Percentiles rank a stretch among this genome's conserved stretches.
These are phyloP conservation scores for Linnemannia zychae DNA, from an alignment of 192 early-diverging fungal genomes.

Conservation along the genomic window DNA sequence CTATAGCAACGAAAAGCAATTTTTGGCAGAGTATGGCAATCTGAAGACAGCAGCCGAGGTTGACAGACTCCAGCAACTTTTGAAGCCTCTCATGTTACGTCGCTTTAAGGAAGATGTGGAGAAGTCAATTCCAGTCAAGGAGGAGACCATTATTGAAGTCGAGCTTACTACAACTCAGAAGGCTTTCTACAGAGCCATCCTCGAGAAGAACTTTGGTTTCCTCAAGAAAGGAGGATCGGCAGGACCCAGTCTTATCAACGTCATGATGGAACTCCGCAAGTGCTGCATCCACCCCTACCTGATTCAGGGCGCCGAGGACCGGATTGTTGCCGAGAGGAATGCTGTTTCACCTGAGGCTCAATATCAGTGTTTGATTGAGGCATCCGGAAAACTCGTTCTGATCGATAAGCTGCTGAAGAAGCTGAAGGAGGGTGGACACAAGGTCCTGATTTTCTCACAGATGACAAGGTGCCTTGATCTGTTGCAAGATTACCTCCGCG, in stretches of 20 bases:
- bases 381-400: constrained; percentile 87
- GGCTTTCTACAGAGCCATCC: constrained; percentile 88
- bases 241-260: constrained; percentile 79
- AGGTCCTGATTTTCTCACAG: constrained; percentile 92
- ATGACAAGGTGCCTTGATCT: constrained; percentile 89
- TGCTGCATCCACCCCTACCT: constrained; percentile 93
- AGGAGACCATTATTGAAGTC: constrained; percentile 94
- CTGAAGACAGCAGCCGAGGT: constrained; percentile 82
- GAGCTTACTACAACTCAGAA: constrained; percentile 89
- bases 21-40: constrained; percentile 79
- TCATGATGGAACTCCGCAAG: constrained; percentile 93
- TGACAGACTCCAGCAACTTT: constrained; percentile 78
- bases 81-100: constrained; percentile 90
- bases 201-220: constrained; percentile 88
- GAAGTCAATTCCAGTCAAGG: constrained; percentile 90
- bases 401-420: constrained; percentile 88
- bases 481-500: constrained; percentile 85
- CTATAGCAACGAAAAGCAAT: constrained; percentile 71
- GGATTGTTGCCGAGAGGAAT: constrained; percentile 77
- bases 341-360: constrained; percentile 71
- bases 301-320: constrained; percentile 85
- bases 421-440: constrained; percentile 82
- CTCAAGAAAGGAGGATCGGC: constrained; percentile 79
- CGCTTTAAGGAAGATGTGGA: constrained; percentile 94
- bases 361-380: constrained; percentile 79